A percentile compares a stretch with the other conserved stretches of the same genome.
Conservation (phyloP, 164 flowering plant genomes). For the Piper longum region DNA sequence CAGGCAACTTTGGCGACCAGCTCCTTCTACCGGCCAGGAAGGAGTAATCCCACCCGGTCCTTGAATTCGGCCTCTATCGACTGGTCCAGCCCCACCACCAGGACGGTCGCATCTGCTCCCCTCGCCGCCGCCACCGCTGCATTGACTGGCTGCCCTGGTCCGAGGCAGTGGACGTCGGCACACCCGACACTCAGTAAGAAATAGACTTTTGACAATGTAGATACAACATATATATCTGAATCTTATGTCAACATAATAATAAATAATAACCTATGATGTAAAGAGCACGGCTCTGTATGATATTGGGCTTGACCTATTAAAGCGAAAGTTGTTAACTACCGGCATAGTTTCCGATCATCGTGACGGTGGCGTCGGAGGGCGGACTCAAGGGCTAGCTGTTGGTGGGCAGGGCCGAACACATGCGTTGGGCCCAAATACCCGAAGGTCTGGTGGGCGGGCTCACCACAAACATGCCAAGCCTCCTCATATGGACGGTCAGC, state of each 20-base stretch:
- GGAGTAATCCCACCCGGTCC: slow-evolving; percentile 48
- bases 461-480: slow-evolving; percentile 69
- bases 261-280: too few relatives aligned
- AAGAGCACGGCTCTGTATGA: too few relatives aligned
- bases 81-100: slow-evolving; percentile 88
- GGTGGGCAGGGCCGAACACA: slow-evolving; percentile 54
- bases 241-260: too few relatives aligned
- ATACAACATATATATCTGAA: too few relatives aligned
- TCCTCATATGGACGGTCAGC: slow-evolving; percentile 67
- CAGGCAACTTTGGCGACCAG: slow-evolving; percentile 50
- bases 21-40: slow-evolving; percentile 81
- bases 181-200: slow-evolving; percentile 31
- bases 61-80: slow-evolving; percentile 64
- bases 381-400: slow-evolving; percentile 72
- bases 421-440: slow-evolving; percentile 50
- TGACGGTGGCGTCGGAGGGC: slow-evolving; percentile 61
- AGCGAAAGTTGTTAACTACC: slow-evolving; percentile 14
- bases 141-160: slow-evolving; percentile 22
- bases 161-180: slow-evolving; percentile 35
- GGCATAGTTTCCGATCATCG: slow-evolving; percentile 87
- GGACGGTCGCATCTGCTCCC: slow-evolving; percentile 60
- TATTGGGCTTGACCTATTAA: too few relatives aligned
- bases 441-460: slow-evolving; percentile 40
- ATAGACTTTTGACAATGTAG: too few relatives aligned
- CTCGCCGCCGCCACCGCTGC: slow-evolving; percentile 55